phyloP scores from a whole-genome alignment of 169 alveolate genomes.

The Miamiensis avidus region DNA sequence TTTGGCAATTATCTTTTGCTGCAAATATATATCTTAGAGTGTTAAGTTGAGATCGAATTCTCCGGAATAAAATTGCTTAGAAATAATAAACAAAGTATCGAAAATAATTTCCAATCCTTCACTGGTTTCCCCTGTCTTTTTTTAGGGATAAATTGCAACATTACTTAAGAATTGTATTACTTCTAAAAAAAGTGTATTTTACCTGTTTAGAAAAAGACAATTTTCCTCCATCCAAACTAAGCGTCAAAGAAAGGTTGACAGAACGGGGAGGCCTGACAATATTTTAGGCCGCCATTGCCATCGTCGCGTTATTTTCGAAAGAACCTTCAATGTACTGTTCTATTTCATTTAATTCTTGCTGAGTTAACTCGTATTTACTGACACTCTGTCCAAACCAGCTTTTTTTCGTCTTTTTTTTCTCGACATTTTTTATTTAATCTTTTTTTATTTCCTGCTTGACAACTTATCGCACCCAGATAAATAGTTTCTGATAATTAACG shows the following conservation, averaged over 20 bases:
- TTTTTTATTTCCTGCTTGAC: constrained; percentile 15
- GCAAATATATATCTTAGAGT: no score
- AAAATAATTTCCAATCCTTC: neutral
- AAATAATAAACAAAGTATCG: neutral
- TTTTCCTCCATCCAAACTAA: neutral
- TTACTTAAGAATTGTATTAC: no score
- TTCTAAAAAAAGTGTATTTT: neutral
- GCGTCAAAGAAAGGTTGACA: neutral
- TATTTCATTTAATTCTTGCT: neutral
- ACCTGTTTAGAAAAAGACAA: neutral
- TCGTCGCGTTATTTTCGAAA: neutral
- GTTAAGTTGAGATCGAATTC: no score
- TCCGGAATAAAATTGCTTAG: neutral
- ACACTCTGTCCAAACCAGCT: neutral
- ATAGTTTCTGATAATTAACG: constrained; percentile 6
- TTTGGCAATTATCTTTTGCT: no score
- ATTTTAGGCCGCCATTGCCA: neutral
- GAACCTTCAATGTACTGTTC: neutral
- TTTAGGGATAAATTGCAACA: no score
- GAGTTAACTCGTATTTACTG: neutral
- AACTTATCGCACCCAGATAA: constrained; percentile 16
- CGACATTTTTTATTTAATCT: constrained; percentile 3
- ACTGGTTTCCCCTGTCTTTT: neutral
- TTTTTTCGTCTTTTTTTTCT: constrained; percentile 16
- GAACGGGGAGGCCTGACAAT: neutral